Evolutionary conservation across 2,329 filamentous ascomycete species (phyloP), one percentile per base, ranked within the genome.

Genomic region (Hypoxylon rubiginosum): DNA sequence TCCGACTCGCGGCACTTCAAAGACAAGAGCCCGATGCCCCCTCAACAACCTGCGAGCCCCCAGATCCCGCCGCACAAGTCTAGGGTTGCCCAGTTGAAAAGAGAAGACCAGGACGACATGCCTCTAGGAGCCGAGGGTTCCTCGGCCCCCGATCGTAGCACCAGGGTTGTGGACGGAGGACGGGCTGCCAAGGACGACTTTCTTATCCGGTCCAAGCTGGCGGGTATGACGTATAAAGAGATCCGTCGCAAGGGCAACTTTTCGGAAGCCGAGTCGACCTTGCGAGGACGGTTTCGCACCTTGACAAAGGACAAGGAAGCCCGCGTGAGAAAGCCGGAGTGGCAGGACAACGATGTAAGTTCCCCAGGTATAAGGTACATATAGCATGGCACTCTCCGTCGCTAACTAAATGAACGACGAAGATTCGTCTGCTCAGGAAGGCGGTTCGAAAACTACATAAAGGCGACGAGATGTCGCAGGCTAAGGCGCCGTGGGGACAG

Each of bases 221-320:
- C 80, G 1, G 90, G 90, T 2, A 80, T 87, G 79, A 88, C 89
- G 0, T 93, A 92, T 78, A 85, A 84, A 58, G 83, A 91, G 63
- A 92, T 93, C 72, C 85, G 85, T 39, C 71, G 74, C 6, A 73
- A 79, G 17, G 86, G 89, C 13, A 79, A 82, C 1, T 90, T 90
- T 68, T 78, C 75, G 0, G 89, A 92, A 71, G 88, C 90, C 1
- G 91, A 92, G 78, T 91, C 90, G 10, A 94, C 92, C 0, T 82
- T 94, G 39, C 85, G 92, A 13, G 92, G 92, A 0, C 85, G 91
- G 0, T 88, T 86, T 70, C 83, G 91, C 4, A 87, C 85, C 2
- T 76, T 93, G 71, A 92, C 87, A 7, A 92, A 92, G 79, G 78
- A 79, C 11, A 87, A 87, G 71, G 82, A 85, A 34, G 83, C 87